Evolutionary conservation across 148 eudicot genomes (phyloP).

Genomic region (Rhododendron molle): DNA sequence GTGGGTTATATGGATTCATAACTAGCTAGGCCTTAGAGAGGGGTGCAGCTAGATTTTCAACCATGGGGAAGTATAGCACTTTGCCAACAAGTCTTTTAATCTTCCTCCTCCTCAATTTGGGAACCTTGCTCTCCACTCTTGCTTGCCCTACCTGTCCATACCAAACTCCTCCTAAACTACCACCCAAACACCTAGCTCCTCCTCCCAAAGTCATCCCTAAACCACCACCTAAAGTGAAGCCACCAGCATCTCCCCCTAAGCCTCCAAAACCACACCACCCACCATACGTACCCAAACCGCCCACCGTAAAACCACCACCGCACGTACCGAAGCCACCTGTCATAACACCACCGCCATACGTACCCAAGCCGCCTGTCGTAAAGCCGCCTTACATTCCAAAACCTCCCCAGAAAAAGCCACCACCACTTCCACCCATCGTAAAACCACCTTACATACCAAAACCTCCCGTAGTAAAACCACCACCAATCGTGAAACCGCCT

Average conservation of each 20-base stretch:
- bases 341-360: not conserved
- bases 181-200: conserved; percentile 15
- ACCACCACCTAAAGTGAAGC: not conserved
- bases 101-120: not conserved
- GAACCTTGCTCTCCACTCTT: conserved; percentile 2
- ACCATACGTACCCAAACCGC: conserved; percentile 27
- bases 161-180: conserved; percentile 27
- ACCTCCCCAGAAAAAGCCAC: not conserved
- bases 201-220: conserved; percentile 13
- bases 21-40: not conserved
- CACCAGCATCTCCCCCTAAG: not conserved
- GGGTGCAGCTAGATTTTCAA: not conserved
- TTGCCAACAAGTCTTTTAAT: not conserved
- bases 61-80: conserved; percentile 4
- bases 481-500: not conserved
- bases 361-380: not conserved
- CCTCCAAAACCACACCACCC: conserved; percentile 15
- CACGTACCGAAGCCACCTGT: conserved; percentile 22
- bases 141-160: conserved; percentile 8
- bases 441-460: not conserved
- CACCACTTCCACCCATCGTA: conserved; percentile 5
- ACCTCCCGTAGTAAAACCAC: not conserved
- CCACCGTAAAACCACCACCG: conserved; percentile 24
- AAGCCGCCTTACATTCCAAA: not conserved
- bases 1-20: not conserved